Percentiles rank a stretch among this genome's conserved stretches.
Conservation (phyloP, 1,284 basidiomycete species). For the Sanghuangporus weigelae region DNA sequence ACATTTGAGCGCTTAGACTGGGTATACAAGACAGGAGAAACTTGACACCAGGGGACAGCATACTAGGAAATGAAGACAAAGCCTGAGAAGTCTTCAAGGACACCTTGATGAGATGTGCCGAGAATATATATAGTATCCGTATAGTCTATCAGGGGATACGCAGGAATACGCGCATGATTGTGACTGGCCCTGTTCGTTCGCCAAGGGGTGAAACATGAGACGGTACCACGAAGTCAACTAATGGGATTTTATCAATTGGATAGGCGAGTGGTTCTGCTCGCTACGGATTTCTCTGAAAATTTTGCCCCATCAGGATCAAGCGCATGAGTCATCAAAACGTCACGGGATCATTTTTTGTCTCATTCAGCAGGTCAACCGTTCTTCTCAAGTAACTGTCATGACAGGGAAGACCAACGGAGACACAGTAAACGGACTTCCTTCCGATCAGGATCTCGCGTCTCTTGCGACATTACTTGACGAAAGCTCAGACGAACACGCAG, state of each 20-base stretch:
- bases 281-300: neutral
- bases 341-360: neutral
- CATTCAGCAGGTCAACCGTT: too few species aligned
- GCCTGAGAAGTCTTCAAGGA: too few species aligned
- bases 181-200: neutral
- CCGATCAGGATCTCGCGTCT: conserved; percentile 2
- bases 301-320: neutral
- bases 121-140: neutral
- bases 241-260: neutral
- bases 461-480: neutral
- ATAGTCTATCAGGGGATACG: too few species aligned
- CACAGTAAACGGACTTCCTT: neutral
- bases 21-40: neutral
- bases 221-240: neutral
- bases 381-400: neutral
- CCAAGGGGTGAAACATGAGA: neutral
- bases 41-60: conserved; percentile 4
- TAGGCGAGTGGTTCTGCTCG: neutral
- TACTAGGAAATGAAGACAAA: neutral
- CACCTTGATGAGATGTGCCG: too few species aligned
- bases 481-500: conserved; percentile 28
- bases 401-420: conserved; percentile 26
- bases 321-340: neutral
- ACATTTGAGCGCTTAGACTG: neutral
- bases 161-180: neutral